Evolutionary conservation across 768 basidiomycete genomes (phyloP), one percentile per base, ranked within the genome.

Genomic region (Hericium erinaceus): DNA sequence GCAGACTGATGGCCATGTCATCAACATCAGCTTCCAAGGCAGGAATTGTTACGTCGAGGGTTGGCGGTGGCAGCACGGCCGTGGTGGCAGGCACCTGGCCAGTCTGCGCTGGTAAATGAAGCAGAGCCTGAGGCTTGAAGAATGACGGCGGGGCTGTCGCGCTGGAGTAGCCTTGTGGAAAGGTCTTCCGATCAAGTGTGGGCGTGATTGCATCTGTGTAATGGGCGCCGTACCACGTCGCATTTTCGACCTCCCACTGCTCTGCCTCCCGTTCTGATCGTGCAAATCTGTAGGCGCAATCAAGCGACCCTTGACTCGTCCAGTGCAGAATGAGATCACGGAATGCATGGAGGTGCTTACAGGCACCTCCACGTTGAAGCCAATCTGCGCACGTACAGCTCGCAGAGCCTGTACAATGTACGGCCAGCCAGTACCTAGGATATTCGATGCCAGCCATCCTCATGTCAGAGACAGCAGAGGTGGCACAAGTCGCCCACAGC

Each of bases 401-500:
- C 10, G 52, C 52, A n/a, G 52, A 9, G 33, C 52, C 52, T 15
- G 37, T 8, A 7, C 22, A 16, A 18, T 53, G 52, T 7, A 53
- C n/a, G 3, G 52, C 39, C 22, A 53, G 33, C 52, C 52, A 53
- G 37, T 53, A 53, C 37, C 52, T 28, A n/a, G 10, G 37, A 33
- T 38, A 22, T 33, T 54, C 22, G 1, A 16, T 10, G 13, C 24
- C 39, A 46, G 28, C 28, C 28, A 5, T 33, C 28, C 12, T 37
- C 7, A 16, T 39, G 24, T 49, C 37, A 12, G 37, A 9, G 37
- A 39, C 50, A 15, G 38, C 39, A 12, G 53, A n/a, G 16, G 61
- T 51, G 9, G 24, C 41, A 26, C 61, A 63, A 16, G 26, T 24
- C n/a, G 59, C 60, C 56, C 60, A 58, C 4, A 60, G 18, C 49